A percentile compares a stretch with the other conserved stretches of the same genome.
phyloP scores from a whole-genome alignment of 371 early-diverging fungal species.

The Mucor lusitanicus region DNA sequence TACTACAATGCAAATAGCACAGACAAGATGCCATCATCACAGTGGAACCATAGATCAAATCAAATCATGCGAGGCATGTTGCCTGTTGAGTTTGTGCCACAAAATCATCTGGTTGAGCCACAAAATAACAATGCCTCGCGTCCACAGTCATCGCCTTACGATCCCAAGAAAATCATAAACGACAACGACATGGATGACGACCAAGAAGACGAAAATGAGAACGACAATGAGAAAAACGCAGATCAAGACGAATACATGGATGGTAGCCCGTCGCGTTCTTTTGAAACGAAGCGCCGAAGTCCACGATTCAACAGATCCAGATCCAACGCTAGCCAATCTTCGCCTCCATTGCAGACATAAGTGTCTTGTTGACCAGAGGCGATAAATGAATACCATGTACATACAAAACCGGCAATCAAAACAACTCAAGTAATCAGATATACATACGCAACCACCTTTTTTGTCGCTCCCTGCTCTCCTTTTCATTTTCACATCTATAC shows the following conservation, averaged over 20 bases:
- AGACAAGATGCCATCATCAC: neutral
- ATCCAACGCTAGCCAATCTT: neutral
- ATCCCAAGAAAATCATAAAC: neutral
- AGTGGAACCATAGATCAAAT: constrained; percentile 17
- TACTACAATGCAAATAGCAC: neutral
- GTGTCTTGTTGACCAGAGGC: neutral
- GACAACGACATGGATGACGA: neutral
- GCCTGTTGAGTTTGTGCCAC: constrained; percentile 23
- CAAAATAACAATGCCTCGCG: neutral
- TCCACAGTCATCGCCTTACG: neutral
- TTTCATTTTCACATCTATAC: neutral
- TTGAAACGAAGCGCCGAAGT: constrained; percentile 4
- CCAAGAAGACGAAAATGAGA: neutral
- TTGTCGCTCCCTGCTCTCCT: neutral
- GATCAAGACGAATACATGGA: neutral
- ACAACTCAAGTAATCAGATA: no score
- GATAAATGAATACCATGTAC: neutral
- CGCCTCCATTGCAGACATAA: neutral
- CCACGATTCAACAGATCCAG: constrained; percentile 2
- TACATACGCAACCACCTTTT: neutral
- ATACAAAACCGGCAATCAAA: neutral
- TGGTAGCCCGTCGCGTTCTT: neutral
- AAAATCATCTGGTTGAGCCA: neutral
- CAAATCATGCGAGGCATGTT: constrained; percentile 29
- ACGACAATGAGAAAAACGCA: neutral